Base-by-base conservation (phyloP, 345 rosid genomes). In the Tarenaya hassleriana region DNA sequence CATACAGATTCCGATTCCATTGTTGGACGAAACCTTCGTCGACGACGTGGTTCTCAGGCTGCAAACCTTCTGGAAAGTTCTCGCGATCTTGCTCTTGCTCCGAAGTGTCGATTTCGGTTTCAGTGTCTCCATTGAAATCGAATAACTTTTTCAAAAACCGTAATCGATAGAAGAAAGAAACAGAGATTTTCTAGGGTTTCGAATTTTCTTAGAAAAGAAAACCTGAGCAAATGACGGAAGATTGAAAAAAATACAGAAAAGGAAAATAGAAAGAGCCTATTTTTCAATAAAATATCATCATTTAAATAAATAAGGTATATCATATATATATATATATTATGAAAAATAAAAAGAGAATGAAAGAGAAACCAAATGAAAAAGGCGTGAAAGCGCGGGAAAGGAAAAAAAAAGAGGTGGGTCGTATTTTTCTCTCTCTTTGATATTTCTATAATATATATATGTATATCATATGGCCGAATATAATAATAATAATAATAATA, bases 1-100 rank as follows among this genome's bases (percentile, higher is more conserved):
- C 60, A 83, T 74, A 64, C 95, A 86, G 52, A 77, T 79, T 1
- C 97, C 87, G 58, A 81, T 79, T 19, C 87, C 81, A 62, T 77
- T 84, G 64, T 40, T 77, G 40, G 84, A 78, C 5, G 79, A 72
- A 3, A 73, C 80, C 51, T 58, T 78, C 5, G 61, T 66, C 4
- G 70, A 66, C 1, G 81, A 61, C 1, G 82, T 69, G 5, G 75
- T 56, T 50, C 74, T 64, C 15, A 82, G 53, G 69, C 56, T 83
- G 67, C 84, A 77, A 8, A 87, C 86, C 19, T 70, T 79, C 47
- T 76, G 89, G 61, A 91, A 62, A 1, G 96, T 79, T 73, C 81
- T 79, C 7, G 92, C 80, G 13, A 84, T 35, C 55, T 56, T 80
- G 78, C 81, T 72, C 64, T 60, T 71, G 50, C 67, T 47, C n/a